phyloP scores from a whole-genome alignment of 2,329 filamentous ascomycete genomes.

The Pseudocercospora musae region DNA sequence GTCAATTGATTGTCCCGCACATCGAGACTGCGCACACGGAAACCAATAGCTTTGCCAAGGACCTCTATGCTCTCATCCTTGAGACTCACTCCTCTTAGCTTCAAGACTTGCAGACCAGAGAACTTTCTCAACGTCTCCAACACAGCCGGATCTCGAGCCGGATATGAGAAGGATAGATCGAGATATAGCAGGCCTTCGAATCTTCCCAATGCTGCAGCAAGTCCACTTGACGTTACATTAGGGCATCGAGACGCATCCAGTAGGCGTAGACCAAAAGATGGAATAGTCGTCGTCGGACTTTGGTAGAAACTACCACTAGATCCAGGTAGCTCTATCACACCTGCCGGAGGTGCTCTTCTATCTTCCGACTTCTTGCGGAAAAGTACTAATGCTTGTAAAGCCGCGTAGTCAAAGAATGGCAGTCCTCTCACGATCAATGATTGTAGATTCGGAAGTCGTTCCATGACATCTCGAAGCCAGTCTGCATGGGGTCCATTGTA shows the following conservation, averaged over 20 bases:
- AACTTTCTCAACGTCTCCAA: constrained; percentile 48
- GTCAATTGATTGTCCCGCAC: constrained; percentile 57
- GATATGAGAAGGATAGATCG: constrained; percentile 51
- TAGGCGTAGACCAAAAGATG: constrained; percentile 50
- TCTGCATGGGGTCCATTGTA: constrained; percentile 58
- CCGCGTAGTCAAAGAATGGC: constrained; percentile 61
- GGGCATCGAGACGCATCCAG: constrained; percentile 56
- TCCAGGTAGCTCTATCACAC: constrained; percentile 33
- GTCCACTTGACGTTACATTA: constrained; percentile 56
- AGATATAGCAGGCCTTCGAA: constrained; percentile 57
- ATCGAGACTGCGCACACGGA: constrained; percentile 55
- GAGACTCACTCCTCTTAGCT: constrained; percentile 53
- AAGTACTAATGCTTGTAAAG: constrained; percentile 47
- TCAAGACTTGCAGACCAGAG: constrained; percentile 54
- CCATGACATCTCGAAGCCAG: constrained; percentile 59
- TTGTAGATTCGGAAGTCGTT: constrained; percentile 57
- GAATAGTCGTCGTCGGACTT: constrained; percentile 10
- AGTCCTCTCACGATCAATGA: constrained; percentile 57
- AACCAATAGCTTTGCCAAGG: constrained; percentile 52
- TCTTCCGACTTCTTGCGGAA: constrained; percentile 29
- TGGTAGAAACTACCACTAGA: constrained; percentile 27
- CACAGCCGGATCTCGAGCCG: constrained; percentile 38
- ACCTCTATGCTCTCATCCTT: constrained; percentile 52
- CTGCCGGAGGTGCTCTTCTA: constrained; percentile 22
- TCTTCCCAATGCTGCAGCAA: constrained; percentile 51